These are phyloP conservation scores for Nothophytophthora sp. DNA, from an alignment of 352 stramenopile species.

Conservation along the genomic window DNA sequence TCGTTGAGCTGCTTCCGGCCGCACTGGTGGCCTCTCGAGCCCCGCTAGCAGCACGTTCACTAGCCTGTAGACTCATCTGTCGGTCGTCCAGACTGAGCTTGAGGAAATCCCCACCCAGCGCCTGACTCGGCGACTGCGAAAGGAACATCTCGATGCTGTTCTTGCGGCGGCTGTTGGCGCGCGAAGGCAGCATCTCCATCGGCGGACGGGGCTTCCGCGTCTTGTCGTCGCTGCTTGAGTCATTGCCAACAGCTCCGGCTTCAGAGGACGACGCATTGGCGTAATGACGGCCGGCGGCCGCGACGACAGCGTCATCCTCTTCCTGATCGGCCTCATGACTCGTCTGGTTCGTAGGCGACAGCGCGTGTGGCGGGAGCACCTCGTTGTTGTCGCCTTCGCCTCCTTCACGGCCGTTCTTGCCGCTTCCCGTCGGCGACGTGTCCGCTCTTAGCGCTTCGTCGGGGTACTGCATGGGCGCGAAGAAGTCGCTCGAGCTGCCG, in stretches of 20 bases:
- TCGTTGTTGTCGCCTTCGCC: slow-evolving; percentile 27
- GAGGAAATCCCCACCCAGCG: slow-evolving; percentile 74
- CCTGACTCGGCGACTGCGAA: slow-evolving; percentile 80
- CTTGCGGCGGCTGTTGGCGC: slow-evolving; percentile 51
- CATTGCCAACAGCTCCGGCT: slow-evolving; percentile 5
- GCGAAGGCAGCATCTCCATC: slow-evolving; percentile 31
- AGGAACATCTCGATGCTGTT: slow-evolving; percentile 91
- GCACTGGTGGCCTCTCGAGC: neutral
- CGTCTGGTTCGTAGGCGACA: slow-evolving; percentile 51
- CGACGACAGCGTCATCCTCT: neutral
- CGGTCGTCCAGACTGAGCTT: slow-evolving; percentile 75
- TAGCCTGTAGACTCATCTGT: slow-evolving; percentile 37
- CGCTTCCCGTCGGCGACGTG: slow-evolving; percentile 16
- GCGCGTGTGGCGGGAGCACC: slow-evolving; percentile 23
- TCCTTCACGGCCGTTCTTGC: neutral
- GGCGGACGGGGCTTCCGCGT: slow-evolving; percentile 11
- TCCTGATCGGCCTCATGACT: slow-evolving; percentile 22
- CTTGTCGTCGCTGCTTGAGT: slow-evolving; percentile 14
- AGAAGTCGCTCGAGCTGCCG: slow-evolving; percentile 44
- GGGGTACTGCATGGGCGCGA: slow-evolving; percentile 47
- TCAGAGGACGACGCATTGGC: slow-evolving; percentile 1
- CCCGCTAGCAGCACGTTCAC: slow-evolving; percentile 12
- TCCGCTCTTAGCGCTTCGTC: slow-evolving; percentile 23
- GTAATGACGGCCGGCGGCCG: neutral
- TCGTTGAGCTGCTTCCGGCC: slow-evolving; percentile 3